Percentiles rank a stretch among this genome's conserved stretches.
These are phyloP conservation scores for Aspergillus bombycis DNA, from an alignment of 2,329 filamentous ascomycete species.

Conservation along the genomic window DNA sequence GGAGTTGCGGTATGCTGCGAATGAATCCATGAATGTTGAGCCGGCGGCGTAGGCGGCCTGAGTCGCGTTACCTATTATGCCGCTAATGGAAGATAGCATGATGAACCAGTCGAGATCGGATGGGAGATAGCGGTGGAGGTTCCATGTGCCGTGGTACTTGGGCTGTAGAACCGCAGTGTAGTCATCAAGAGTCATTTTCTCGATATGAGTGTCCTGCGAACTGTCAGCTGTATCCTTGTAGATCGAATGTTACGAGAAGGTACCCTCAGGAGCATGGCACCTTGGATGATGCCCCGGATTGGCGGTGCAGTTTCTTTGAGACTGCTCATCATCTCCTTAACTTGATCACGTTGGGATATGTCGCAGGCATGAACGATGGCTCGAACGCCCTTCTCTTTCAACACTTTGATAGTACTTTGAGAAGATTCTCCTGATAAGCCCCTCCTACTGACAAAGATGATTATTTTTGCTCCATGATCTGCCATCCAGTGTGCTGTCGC, in stretches of 20 bases:
- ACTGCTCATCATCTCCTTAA: constrained; percentile 23
- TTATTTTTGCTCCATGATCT: constrained; percentile 52
- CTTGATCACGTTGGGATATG: constrained; percentile 34
- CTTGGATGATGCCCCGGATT: constrained; percentile 33
- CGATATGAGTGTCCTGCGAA: constrained; percentile 33
- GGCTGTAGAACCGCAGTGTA: constrained; percentile 36
- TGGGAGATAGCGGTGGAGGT: constrained; percentile 30
- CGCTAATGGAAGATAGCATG: constrained; percentile 43
- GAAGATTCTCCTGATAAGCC: constrained; percentile 18
- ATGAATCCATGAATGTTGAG: constrained; percentile 39
- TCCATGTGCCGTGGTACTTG: constrained; percentile 37
- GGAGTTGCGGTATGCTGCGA: constrained; percentile 31
- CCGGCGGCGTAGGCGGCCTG: constrained; percentile 48
- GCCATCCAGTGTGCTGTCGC: constrained; percentile 46
- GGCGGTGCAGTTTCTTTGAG: constrained; percentile 16
- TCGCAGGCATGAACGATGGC: constrained; percentile 34
- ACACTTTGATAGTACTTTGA: constrained; percentile 20
- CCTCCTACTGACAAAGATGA: constrained; percentile 59
- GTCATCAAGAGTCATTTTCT: constrained; percentile 38
- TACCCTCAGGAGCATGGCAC: constrained; percentile 31
- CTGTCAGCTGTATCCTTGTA: neutral
- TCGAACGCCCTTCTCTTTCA: constrained; percentile 22
- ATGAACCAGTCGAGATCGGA: constrained; percentile 44
- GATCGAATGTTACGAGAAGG: neutral
- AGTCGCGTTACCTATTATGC: constrained; percentile 49